Base-by-base conservation (phyloP, 805 yeast genomes). In the Ogataea thermomethanolica region DNA sequence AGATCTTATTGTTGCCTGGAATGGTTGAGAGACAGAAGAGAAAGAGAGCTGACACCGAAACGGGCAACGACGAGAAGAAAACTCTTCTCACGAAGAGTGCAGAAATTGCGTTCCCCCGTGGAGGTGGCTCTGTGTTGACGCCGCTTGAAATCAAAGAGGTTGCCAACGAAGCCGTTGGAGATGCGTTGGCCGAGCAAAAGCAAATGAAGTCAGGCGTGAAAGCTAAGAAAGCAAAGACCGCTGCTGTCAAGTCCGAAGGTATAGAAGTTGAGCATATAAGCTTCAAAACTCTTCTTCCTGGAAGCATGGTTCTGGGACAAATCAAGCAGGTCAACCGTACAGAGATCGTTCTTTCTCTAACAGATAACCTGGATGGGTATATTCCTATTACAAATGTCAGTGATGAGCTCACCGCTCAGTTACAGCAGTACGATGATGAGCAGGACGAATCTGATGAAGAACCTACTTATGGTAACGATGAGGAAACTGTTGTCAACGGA, bases 61-160 rank as follows among this genome's bases (percentile, higher is more conserved):
- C 40, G 7, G 25, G 30, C 12, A 22, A 32, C 29, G 39, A 30
- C 14, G 43, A 43, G 9, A 22, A 45, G 66, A 64, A 50, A 24
- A 51, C 62, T 8, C 48, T 58, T 23, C 51, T 54, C 9, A 46
- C 54, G 7, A 56, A 50, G 17, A 47, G 58, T 10, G 63, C 61
- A 44, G 86, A 81, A 43, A 67, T 72, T 29, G 71, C 84, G 9
- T 93, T 93, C 59, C 99, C 99, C 36, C 84, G 99, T 78, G 99
- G 99, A 53, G 99, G 99, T 36, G 79, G 83, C 9, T 76, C 91
- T 21, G 86, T 79, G 20, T 73, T 93, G 56, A 78, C 95, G 3
- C 89, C 98, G 6, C 67, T 93, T 50, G 99, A 93, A 65, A 79
- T 88, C 50, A 89, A 88, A 61, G 93, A 88, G 58, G 91, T 91